phyloP scores from a whole-genome alignment of 768 basidiomycete genomes.

The Suillus occidentalis region DNA sequence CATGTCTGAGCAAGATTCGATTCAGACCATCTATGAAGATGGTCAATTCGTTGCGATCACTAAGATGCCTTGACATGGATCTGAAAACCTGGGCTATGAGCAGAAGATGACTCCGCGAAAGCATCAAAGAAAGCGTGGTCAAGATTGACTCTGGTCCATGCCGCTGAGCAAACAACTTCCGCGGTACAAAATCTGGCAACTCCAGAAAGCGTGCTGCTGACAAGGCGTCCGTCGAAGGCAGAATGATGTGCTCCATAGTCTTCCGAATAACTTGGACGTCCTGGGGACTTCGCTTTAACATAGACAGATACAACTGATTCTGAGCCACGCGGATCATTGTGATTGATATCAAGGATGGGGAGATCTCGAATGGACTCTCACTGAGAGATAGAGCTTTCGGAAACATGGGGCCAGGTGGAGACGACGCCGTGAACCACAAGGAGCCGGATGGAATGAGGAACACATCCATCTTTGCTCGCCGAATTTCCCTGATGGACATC shows the following conservation, averaged over 20 bases:
- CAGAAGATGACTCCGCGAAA: slow-evolving; percentile 69
- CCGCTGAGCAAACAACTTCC: slow-evolving; percentile 17
- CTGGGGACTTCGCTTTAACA: slow-evolving; percentile 65
- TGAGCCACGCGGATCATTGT: slow-evolving; percentile 69
- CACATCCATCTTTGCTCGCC: slow-evolving; percentile 68
- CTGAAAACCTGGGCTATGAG: slow-evolving; percentile 70
- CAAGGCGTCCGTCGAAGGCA: slow-evolving; percentile 46
- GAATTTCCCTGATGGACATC: slow-evolving; percentile 69
- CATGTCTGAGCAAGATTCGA: slow-evolving; percentile 64
- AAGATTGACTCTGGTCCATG: slow-evolving; percentile 24
- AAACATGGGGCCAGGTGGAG: slow-evolving; percentile 63
- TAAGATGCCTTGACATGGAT: slow-evolving; percentile 69
- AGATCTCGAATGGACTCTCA: slow-evolving; percentile 40
- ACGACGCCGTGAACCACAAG: slow-evolving; percentile 62
- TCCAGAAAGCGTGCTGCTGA: slow-evolving; percentile 35
- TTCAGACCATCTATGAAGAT: slow-evolving; percentile 70
- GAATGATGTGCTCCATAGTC: slow-evolving; percentile 56
- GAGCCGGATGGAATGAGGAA: slow-evolving; percentile 70
- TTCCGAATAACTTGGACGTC: slow-evolving; percentile 70
- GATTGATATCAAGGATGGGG: slow-evolving; percentile 49
- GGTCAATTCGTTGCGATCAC: slow-evolving; percentile 66
- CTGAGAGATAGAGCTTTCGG: slow-evolving; percentile 43
- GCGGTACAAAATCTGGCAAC: slow-evolving; percentile 49
- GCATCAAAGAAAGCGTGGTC: slow-evolving; percentile 52
- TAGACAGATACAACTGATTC: slow-evolving; percentile 62